These are phyloP conservation scores for Trichosporon asahii DNA, from an alignment of 1,284 basidiomycete species.

Conservation along the genomic window DNA sequence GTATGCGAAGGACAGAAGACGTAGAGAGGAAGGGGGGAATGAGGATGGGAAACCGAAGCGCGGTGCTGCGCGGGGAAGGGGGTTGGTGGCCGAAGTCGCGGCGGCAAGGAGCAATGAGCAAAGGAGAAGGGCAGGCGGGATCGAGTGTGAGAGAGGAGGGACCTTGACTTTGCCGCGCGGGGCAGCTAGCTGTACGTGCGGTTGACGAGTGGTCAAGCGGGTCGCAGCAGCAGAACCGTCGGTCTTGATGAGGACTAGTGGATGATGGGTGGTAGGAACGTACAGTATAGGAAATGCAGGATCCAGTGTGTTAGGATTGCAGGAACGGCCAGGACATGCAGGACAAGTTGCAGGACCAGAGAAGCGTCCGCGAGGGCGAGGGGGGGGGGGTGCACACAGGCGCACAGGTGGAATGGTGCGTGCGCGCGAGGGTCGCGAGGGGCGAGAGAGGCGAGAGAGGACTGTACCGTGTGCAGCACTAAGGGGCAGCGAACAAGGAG, in stretches of 20 bases:
- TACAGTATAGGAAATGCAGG: slow-evolving; percentile 10
- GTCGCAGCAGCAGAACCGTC: neutral
- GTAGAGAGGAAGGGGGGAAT: neutral
- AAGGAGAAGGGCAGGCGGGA: neutral
- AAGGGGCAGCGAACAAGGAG: neutral
- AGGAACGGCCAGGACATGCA: neutral
- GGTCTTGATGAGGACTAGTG: neutral
- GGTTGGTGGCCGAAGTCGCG: neutral
- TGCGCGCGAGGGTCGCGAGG: neutral
- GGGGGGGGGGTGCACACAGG: no score
- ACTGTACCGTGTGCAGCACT: neutral
- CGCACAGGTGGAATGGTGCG: neutral
- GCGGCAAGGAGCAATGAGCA: neutral
- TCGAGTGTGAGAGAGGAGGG: neutral
- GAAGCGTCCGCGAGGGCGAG: no score
- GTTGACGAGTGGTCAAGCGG: neutral
- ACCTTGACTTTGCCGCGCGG: neutral
- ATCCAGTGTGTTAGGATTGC: neutral
- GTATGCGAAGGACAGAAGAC: neutral
- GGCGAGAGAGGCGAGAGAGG: neutral
- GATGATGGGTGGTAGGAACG: neutral
- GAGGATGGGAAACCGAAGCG: neutral
- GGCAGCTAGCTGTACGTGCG: no score
- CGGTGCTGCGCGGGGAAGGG: neutral
- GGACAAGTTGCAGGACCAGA: neutral